Percentiles rank a stretch among this genome's conserved stretches.
Evolutionary conservation across 306 rosid species (phyloP).

Genomic region (Rosa multiflora): DNA sequence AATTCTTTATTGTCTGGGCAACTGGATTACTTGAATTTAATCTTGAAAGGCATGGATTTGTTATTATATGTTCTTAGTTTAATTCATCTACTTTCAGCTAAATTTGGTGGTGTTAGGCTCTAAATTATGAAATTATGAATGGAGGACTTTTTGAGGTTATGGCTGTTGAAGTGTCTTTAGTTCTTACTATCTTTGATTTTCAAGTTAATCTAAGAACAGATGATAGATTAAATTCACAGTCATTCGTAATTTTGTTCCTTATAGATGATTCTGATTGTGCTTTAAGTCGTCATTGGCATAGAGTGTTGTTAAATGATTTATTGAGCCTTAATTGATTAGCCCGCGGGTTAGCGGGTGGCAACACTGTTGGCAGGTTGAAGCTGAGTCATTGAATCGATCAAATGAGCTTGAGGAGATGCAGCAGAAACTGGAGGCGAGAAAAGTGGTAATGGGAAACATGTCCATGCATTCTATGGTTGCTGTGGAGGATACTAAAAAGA

Average conservation of each 20-base stretch:
- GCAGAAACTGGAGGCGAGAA: conserved; percentile 71
- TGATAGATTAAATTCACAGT: background rate
- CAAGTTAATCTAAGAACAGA: background rate
- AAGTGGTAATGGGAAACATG: conserved; percentile 49
- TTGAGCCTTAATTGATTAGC: conserved; percentile 46
- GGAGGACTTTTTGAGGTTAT: background rate
- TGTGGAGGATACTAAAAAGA: conserved; percentile 62
- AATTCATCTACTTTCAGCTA: background rate
- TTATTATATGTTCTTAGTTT: background rate
- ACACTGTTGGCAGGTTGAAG: conserved; percentile 67
- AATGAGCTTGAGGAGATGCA: conserved; percentile 82
- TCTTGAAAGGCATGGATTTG: background rate
- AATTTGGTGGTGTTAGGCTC: background rate
- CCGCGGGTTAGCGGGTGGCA: conserved; percentile 61
- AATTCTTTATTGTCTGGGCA: too few species aligned
- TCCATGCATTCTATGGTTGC: conserved; percentile 48
- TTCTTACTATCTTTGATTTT: background rate
- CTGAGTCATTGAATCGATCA: conserved; percentile 62
- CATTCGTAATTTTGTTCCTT: background rate
- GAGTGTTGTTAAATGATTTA: conserved; percentile 12
- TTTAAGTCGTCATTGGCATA: background rate
- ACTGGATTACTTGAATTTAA: background rate
- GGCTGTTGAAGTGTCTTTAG: background rate
- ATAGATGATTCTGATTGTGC: background rate
- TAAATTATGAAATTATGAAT: background rate